Conservation (phyloP, 306 rosid genomes). For the Geum urbanum region DNA sequence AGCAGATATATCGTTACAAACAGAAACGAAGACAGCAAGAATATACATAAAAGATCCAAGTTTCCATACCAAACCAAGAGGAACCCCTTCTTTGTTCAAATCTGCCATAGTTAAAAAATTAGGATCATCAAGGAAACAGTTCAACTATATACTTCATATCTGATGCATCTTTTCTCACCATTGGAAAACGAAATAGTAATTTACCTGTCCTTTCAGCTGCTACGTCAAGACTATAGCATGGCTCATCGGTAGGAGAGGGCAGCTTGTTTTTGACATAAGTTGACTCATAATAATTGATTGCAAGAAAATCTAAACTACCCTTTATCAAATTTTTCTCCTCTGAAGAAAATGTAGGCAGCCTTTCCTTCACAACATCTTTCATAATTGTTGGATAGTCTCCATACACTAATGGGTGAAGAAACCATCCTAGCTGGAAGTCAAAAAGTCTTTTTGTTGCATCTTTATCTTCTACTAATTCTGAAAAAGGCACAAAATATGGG, state of each 20-base stretch:
- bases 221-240: background rate
- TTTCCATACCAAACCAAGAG: background rate
- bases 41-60: background rate
- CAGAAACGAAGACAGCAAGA: too few species aligned
- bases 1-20: background rate
- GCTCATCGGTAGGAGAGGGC: background rate
- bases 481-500: background rate
- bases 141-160: too few species aligned
- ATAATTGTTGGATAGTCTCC: constrained; percentile 3
- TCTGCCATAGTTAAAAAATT: background rate
- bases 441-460: background rate
- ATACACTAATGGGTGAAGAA: background rate
- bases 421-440: constrained; percentile 13
- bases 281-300: constrained; percentile 1
- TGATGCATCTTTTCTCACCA: too few species aligned
- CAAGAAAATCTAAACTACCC: constrained; percentile 4
- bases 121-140: background rate
- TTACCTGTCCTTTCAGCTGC: background rate
- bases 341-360: constrained; percentile 5
- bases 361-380: constrained; percentile 7
- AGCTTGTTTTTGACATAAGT: background rate
- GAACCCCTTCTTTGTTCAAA: background rate
- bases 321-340: constrained; percentile 5
- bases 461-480: constrained; percentile 5
- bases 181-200: background rate